phyloP scores from a whole-genome alignment of 768 basidiomycete genomes.

The Lyophyllum shimeji region DNA sequence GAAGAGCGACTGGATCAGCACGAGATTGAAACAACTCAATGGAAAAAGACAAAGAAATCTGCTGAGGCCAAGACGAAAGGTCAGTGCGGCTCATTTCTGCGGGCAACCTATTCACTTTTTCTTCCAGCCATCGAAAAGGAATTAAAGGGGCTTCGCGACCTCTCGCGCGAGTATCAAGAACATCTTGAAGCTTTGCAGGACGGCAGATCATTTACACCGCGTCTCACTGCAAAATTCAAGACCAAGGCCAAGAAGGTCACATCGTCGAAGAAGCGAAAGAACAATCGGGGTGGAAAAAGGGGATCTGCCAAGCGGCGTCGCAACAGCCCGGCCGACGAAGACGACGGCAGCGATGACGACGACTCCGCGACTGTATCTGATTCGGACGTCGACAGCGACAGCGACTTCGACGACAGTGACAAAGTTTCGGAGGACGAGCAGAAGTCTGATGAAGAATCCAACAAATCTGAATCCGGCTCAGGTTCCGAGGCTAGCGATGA shows the following conservation, averaged over 20 bases:
- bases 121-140: slow-evolving; percentile 37
- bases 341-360: too few relatives aligned
- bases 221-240: slow-evolving; percentile 35
- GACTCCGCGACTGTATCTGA: slow-evolving; percentile 30
- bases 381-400: slow-evolving; percentile 25
- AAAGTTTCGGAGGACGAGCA: slow-evolving; percentile 13
- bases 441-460: slow-evolving; percentile 17
- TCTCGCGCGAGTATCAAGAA: slow-evolving; percentile 37
- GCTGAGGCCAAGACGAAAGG: slow-evolving; percentile 43
- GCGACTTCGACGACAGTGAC: slow-evolving; percentile 19
- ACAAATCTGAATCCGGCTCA: slow-evolving; percentile 13
- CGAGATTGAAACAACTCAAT: slow-evolving; percentile 32
- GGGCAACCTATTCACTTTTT: background rate
- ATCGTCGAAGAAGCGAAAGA: slow-evolving; percentile 49
- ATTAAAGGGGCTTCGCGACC: slow-evolving; percentile 36
- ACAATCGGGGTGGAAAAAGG: slow-evolving; percentile 34
- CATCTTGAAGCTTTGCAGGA: slow-evolving; percentile 48
- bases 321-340: slow-evolving; percentile 29
- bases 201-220: slow-evolving; percentile 42
- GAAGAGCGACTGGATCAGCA: slow-evolving; percentile 43
- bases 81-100: slow-evolving; percentile 18
- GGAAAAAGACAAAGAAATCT: slow-evolving; percentile 39
- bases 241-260: slow-evolving; percentile 15
- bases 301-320: slow-evolving; percentile 46
- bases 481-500: slow-evolving; percentile 21